Percentiles rank a stretch among this genome's conserved stretches.
These are phyloP conservation scores for Pelargonium cotyledonis DNA, from an alignment of 441 rosid species.

Conservation along the genomic window DNA sequence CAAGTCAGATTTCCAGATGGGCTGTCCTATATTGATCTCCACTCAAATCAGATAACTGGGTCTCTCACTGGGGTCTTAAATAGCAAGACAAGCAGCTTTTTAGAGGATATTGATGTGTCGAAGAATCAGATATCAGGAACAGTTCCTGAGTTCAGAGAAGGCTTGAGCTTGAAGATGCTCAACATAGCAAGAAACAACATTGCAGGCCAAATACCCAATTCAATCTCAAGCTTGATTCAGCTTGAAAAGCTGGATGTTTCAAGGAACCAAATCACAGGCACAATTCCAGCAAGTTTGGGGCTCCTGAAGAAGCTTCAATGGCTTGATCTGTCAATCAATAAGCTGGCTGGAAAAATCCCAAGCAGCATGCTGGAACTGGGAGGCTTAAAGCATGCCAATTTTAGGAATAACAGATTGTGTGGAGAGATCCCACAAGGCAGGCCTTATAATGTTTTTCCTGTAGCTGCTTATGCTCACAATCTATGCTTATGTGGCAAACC, in stretches of 20 bases:
- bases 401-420: slow-evolving; percentile 80
- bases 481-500: slow-evolving; percentile 94
- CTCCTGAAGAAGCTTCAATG: slow-evolving; percentile 51
- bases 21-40: slow-evolving; percentile 51
- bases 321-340: slow-evolving; percentile 75
- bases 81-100: slow-evolving; percentile 62
- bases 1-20: slow-evolving; percentile 52
- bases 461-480: slow-evolving; percentile 79
- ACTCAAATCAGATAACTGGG: slow-evolving; percentile 58
- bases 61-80: slow-evolving; percentile 58
- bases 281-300: slow-evolving; percentile 61
- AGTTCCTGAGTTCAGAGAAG: slow-evolving; percentile 60
- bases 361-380: slow-evolving; percentile 49
- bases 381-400: slow-evolving; percentile 60
- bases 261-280: slow-evolving; percentile 70
- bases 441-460: slow-evolving; percentile 74
- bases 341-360: slow-evolving; percentile 68
- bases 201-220: slow-evolving; percentile 64
- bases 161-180: slow-evolving; percentile 56
- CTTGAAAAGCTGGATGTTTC: slow-evolving; percentile 63
- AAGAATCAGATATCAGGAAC: slow-evolving; percentile 59
- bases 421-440: slow-evolving; percentile 94
- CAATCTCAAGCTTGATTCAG: slow-evolving; percentile 63
- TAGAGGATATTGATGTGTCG: slow-evolving; percentile 66
- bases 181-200: slow-evolving; percentile 74